Base-by-base conservation (phyloP, 805 yeast species). In the Citeromyces matritensis region DNA sequence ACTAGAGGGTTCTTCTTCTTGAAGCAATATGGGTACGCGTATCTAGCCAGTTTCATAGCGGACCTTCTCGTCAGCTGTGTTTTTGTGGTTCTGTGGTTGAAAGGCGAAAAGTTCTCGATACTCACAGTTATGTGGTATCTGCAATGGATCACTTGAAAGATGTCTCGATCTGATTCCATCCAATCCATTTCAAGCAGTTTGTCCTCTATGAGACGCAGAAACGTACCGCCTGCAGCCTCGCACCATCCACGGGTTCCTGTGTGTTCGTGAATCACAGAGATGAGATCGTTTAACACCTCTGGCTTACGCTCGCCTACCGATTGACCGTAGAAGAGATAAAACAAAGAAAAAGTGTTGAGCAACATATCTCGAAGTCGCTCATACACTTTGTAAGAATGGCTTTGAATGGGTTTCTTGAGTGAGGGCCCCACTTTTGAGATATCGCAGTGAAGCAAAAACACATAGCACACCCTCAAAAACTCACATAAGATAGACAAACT, bases 61-160 rank as follows among this genome's bases (percentile, higher is more conserved):
- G 51, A 26, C 63, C 49, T 26, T 48, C 47, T 42, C 8, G 52
- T 53, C 45, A 78, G 54, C 6, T 48, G 47, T 2, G 39, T 42
- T 0, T 65, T 53, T 4, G 48, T 48, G 0, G 77, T 59, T 3
- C 55, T 61, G 44, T 88, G 97, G 37, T 83, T 79, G 26, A 59
- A 65, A 0, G 91, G 83, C 2, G 60, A 59, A 37, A 71, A 73
- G 11, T 60, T 59, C 9, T 76, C 83, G 8, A 70, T 58, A 1
- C 74, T 57, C 3, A 85, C 56, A 2, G 58, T 53, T 31, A 82
- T 62, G 29, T 84, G 93, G 42, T 77, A 84, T 7, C 80, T 64
- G 47, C 98, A 91, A 38, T 73, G 63, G 14, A 91, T 52, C 23
- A 83, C 63, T 44, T 88, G 97, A 6, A 83, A 63, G 30, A 88